Evolutionary conservation across 768 basidiomycete genomes (phyloP).

Genomic region (Amanita exitialis): DNA sequence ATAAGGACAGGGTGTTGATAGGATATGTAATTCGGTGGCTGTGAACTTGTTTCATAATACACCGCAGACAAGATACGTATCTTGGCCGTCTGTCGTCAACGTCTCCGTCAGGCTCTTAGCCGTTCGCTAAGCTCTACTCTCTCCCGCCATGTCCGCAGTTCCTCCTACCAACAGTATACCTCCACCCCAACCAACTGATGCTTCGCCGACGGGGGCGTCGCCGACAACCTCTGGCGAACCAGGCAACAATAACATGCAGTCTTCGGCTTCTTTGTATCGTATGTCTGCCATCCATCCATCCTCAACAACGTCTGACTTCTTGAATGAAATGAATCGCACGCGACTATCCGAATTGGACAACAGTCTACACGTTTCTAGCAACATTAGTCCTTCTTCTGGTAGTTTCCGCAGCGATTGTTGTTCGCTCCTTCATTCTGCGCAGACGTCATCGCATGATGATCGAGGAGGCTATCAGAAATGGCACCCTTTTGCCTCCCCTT

Average conservation of each 20-base stretch:
- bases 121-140: neutral
- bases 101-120: no score
- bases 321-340: neutral
- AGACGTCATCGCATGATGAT: constrained; percentile 47
- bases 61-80: no score
- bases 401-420: constrained; percentile 58
- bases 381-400: constrained; percentile 59
- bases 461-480: constrained; percentile 55
- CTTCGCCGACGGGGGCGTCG: constrained; percentile 3
- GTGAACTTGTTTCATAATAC: no score
- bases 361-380: constrained; percentile 45
- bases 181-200: neutral
- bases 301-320: neutral
- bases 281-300: constrained; percentile 10
- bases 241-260: constrained; percentile 8
- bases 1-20: no score
- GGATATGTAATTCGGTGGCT: no score
- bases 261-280: constrained; percentile 24
- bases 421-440: constrained; percentile 55
- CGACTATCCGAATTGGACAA: neutral
- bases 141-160: constrained; percentile 7
- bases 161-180: neutral
- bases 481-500: constrained; percentile 43
- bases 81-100: no score
- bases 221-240: neutral